phyloP scores from a whole-genome alignment of 192 early-diverging fungal species.

The Coemansia umbellata region DNA sequence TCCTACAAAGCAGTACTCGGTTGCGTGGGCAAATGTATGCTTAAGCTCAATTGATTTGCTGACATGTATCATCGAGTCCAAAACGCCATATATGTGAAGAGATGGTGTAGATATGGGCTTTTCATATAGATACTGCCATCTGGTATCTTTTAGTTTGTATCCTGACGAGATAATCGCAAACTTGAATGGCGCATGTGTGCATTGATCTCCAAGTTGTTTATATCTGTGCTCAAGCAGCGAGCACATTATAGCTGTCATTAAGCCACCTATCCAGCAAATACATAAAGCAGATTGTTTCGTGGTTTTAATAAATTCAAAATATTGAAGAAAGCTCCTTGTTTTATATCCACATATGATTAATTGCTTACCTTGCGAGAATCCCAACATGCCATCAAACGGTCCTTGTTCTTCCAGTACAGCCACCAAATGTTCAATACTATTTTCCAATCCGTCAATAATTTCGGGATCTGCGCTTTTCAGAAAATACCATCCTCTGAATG shows the following conservation, averaged over 20 bases:
- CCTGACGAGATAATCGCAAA: conserved; percentile 44
- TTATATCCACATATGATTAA: neutral
- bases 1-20: conserved; percentile 25
- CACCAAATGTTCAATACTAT: conserved; percentile 22
- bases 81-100: conserved; percentile 37
- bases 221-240: conserved; percentile 21
- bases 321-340: too few relatives aligned
- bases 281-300: neutral
- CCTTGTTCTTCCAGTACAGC: conserved; percentile 27
- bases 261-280: conserved; percentile 26
- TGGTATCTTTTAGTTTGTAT: conserved; percentile 32
- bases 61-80: conserved; percentile 37
- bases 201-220: neutral
- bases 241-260: conserved; percentile 38
- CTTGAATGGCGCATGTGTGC: conserved; percentile 17
- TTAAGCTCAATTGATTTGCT: conserved; percentile 32
- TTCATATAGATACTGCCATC: conserved; percentile 31
- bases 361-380: conserved; percentile 41
- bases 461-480: conserved; percentile 35
- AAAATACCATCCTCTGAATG: conserved; percentile 31
- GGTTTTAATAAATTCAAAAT: too few relatives aligned
- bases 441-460: conserved; percentile 18
- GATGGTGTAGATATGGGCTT: conserved; percentile 31
- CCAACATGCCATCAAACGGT: conserved; percentile 46
- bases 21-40: conserved; percentile 14